Percentiles rank a stretch among this genome's conserved stretches.
Conservation (phyloP, 2,329 filamentous ascomycete genomes). For the Cryoendolithus antarcticus region DNA sequence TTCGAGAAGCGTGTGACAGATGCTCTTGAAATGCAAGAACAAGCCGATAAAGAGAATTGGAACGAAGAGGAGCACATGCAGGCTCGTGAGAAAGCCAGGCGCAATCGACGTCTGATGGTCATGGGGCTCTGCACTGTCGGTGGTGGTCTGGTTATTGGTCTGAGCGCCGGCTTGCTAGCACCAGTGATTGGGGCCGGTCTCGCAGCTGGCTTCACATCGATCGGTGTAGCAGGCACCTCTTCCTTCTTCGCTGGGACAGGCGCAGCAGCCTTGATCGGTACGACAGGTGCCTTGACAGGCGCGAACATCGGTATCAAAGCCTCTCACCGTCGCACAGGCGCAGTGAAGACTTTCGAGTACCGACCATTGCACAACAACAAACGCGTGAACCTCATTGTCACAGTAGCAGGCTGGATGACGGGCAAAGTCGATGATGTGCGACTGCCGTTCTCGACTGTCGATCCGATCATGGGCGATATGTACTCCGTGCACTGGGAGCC, state of each 20-base stretch:
- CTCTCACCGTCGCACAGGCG: slow-evolving; percentile 74
- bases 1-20: slow-evolving; percentile 97
- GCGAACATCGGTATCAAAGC: slow-evolving; percentile 76
- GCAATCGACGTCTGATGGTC: slow-evolving; percentile 77
- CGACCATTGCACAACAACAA: slow-evolving; percentile 96
- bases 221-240: slow-evolving; percentile 79
- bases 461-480: slow-evolving; percentile 95
- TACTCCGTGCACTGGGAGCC: slow-evolving; percentile 97
- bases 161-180: slow-evolving; percentile 82
- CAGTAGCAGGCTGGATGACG: slow-evolving; percentile 95
- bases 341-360: slow-evolving; percentile 95
- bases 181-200: slow-evolving; percentile 90
- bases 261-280: slow-evolving; percentile 88
- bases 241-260: slow-evolving; percentile 84
- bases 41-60: slow-evolving; percentile 91
- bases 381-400: slow-evolving; percentile 87
- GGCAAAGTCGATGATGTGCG: slow-evolving; percentile 95
- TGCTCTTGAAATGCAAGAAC: slow-evolving; percentile 93
- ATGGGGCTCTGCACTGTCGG: slow-evolving; percentile 97
- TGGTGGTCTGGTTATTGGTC: slow-evolving; percentile 84
- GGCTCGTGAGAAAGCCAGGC: slow-evolving; percentile 62
- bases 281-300: slow-evolving; percentile 73
- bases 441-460: slow-evolving; percentile 87
- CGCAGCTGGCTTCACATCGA: slow-evolving; percentile 87
- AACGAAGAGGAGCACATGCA: slow-evolving; percentile 94